Conservation (phyloP, 805 yeast species). For the Candida michaelii region DNA sequence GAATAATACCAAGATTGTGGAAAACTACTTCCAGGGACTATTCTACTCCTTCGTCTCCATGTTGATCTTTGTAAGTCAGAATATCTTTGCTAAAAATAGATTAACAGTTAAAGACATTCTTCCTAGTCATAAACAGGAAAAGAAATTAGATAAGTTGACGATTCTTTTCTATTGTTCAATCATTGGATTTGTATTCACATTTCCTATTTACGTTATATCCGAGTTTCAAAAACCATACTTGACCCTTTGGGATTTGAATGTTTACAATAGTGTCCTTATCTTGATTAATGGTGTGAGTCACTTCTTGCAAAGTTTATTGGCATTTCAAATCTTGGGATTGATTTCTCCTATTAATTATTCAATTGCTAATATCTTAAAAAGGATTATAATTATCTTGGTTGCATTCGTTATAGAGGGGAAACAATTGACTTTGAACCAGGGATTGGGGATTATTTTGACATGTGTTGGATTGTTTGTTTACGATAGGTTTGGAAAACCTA, state of each 20-base stretch:
- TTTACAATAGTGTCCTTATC: slow-evolving; percentile 38
- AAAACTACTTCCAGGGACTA: slow-evolving; percentile 38
- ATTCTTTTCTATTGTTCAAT: slow-evolving; percentile 70
- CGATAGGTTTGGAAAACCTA: slow-evolving; percentile 39
- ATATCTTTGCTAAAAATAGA: slow-evolving; percentile 75
- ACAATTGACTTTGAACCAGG: slow-evolving; percentile 28
- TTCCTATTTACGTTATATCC: slow-evolving; percentile 62
- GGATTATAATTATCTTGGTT: slow-evolving; percentile 67
- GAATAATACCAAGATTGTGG: background rate
- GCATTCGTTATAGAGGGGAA: slow-evolving; percentile 64
- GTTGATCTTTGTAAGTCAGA: slow-evolving; percentile 74
- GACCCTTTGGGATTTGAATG: slow-evolving; percentile 31
- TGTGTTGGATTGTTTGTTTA: slow-evolving; percentile 41
- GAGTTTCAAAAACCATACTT: slow-evolving; percentile 40
- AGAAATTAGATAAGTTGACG: slow-evolving; percentile 66
- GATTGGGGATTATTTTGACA: slow-evolving; percentile 36
- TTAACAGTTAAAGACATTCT: slow-evolving; percentile 49
- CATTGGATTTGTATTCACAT: slow-evolving; percentile 64
- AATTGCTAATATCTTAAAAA: slow-evolving; percentile 72
- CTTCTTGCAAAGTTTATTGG: slow-evolving; percentile 69
- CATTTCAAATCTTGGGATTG: slow-evolving; percentile 72
- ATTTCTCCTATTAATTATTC: slow-evolving; percentile 77
- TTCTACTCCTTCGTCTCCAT: slow-evolving; percentile 53
- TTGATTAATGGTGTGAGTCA: slow-evolving; percentile 67
- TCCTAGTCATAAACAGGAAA: slow-evolving; percentile 22